Conservation (phyloP, 352 stramenopile species). For the Achlya hypogyna region DNA sequence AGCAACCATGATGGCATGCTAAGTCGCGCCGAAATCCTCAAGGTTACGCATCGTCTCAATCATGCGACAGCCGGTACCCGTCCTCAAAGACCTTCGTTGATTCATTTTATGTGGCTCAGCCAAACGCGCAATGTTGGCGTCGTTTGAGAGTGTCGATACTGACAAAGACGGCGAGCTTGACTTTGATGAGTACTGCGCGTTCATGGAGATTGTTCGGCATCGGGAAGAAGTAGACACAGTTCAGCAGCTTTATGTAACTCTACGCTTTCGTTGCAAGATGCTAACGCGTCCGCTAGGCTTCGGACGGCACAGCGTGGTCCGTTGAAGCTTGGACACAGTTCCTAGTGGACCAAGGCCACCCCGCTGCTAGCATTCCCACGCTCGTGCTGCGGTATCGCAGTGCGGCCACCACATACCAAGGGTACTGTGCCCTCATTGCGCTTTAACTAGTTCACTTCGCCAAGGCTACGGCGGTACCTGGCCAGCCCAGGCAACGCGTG, state of each 20-base stretch:
- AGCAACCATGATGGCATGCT: constrained; percentile 14
- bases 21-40: constrained; percentile 8
- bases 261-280: background rate
- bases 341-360: constrained; percentile 6
- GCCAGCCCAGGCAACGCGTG: constrained; percentile 18
- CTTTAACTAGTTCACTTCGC: background rate
- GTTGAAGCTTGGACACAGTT: constrained; percentile 23
- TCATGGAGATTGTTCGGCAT: constrained; percentile 23
- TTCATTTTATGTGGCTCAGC: constrained; percentile 11
- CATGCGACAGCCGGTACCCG: background rate
- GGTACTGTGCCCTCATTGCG: background rate
- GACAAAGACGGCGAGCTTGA: constrained; percentile 23
- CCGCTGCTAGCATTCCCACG: background rate
- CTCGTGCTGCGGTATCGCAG: background rate
- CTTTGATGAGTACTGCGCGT: constrained; percentile 26
- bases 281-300: constrained; percentile 4
- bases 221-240: constrained; percentile 20
- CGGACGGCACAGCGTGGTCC: constrained; percentile 15
- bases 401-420: background rate
- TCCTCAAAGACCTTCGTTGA: background rate
- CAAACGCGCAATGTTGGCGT: constrained; percentile 2
- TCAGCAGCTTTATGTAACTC: background rate
- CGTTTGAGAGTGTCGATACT: constrained; percentile 23
- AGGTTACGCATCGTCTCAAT: constrained; percentile 12
- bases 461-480: constrained; percentile 14